Evolutionary conservation across 352 stramenopile species (phyloP).

Genomic region (Phytophthora kernoviae): DNA sequence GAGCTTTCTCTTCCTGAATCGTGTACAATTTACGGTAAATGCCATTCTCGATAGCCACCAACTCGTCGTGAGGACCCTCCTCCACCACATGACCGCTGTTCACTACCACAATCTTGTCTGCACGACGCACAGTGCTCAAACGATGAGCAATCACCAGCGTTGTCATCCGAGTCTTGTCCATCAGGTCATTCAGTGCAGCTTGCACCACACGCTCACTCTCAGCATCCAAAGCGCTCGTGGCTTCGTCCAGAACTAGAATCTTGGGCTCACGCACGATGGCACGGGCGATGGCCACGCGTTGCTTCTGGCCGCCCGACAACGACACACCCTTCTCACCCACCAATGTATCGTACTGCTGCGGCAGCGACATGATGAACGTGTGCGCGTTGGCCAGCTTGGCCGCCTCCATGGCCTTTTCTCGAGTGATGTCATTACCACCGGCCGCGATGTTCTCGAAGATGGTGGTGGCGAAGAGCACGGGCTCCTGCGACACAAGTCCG

Average conservation of each 20-base stretch:
- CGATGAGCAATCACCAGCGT: constrained; percentile 53
- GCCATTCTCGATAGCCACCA: constrained; percentile 30
- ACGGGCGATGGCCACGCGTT: constrained; percentile 65
- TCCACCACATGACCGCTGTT: constrained; percentile 49
- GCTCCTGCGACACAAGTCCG: constrained; percentile 83
- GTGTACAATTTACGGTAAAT: constrained; percentile 26
- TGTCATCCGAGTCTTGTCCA: constrained; percentile 33
- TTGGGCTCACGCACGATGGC: constrained; percentile 52
- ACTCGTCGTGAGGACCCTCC: constrained; percentile 38
- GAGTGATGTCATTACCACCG: constrained; percentile 57
- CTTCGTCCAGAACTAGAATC: constrained; percentile 66
- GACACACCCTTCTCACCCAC: constrained; percentile 63
- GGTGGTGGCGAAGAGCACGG: constrained; percentile 89
- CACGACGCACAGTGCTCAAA: constrained; percentile 44
- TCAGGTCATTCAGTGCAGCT: constrained; percentile 23
- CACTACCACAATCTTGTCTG: constrained; percentile 57
- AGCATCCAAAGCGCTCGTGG: constrained; percentile 53
- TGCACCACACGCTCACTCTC: constrained; percentile 41
- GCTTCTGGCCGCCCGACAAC: constrained; percentile 76
- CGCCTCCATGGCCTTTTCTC: constrained; percentile 71
- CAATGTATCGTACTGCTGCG: constrained; percentile 83
- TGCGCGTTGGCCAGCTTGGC: constrained; percentile 51
- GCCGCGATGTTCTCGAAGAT: constrained; percentile 93
- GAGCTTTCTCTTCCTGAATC: constrained; percentile 19
- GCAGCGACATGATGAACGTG: constrained; percentile 79